Evolutionary conservation across 306 rosid genomes (phyloP).

Genomic region (Castanea crenata): DNA sequence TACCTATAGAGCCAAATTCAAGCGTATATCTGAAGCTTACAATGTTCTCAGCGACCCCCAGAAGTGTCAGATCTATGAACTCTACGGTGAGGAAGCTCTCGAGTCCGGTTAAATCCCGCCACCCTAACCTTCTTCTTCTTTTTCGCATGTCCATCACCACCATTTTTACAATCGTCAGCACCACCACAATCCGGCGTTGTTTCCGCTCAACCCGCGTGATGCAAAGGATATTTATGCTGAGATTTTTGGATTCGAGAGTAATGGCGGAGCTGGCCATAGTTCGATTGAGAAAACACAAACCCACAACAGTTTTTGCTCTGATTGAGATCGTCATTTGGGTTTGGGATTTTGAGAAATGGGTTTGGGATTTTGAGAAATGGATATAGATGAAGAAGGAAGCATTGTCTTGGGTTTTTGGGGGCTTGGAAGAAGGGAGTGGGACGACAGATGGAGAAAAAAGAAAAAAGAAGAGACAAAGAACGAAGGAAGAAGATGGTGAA

Average conservation of each 20-base stretch:
- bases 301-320: no score
- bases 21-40: slow-evolving; percentile 81
- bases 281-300: no score
- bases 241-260: slow-evolving; percentile 54
- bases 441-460: no score
- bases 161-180: slow-evolving; percentile 29
- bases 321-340: no score
- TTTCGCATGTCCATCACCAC: slow-evolving; percentile 17
- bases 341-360: no score
- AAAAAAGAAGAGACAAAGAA: no score
- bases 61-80: slow-evolving; percentile 96
- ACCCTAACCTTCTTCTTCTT: slow-evolving; percentile 35
- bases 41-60: slow-evolving; percentile 79
- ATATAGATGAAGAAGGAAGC: no score
- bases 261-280: slow-evolving; percentile 7
- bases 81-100: slow-evolving; percentile 81
- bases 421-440: no score
- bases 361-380: no score
- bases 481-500: no score
- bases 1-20: slow-evolving; percentile 49
- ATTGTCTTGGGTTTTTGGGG: no score
- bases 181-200: slow-evolving; percentile 44
- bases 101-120: slow-evolving; percentile 83
- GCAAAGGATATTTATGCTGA: slow-evolving; percentile 80
- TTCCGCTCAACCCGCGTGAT: slow-evolving; percentile 53